Base-by-base conservation (phyloP, 139 green algal genomes). In the Trebouxia sp. region DNA sequence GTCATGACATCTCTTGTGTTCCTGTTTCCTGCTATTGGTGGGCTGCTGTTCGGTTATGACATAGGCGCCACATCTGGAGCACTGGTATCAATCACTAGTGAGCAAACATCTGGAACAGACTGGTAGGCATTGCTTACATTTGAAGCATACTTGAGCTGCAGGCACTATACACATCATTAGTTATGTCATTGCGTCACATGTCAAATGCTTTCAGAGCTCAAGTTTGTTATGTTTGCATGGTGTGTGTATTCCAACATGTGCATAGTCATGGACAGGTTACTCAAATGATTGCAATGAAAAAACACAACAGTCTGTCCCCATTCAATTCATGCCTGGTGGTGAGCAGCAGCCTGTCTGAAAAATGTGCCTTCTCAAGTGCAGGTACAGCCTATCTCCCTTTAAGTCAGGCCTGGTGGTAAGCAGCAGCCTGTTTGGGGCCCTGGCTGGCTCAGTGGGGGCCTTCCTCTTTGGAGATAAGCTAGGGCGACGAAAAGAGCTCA, bases 61-160 rank as follows among this genome's bases (percentile, higher is more conserved):
- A 86, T 88, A 41, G 95, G 95, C 6, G 91, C 92, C 24, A 96
- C 92, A 0, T 92, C 82, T 10, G 94, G 93, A 20, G 95, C 94
- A 3, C 77, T 98, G 9, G 65, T 90, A 0, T 95, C 91, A 20
- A 84, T 97, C 39, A 94, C 83, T 0, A 89, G 53, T 58, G 39
- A 85, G 22, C 53, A 48, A 5, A 84, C 81, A 6, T 90, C 84
- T 43, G 92, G 92, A 50, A 95, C 89, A 38, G 87, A 92, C 81
- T 95, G 92, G 91, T 91, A 75, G 77, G 76, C 7, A n/a, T n/a
- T n/a, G n/a, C n/a, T n/a, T n/a, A n/a, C n/a, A n/a, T n/a, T n/a
- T 30, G 74, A 32, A 26, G 28, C 8, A 50, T 1, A 32, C 32
- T 47, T n/a, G 12, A 55, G 28, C 11, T n/a, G n/a, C n/a, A n/a